Conservation (phyloP, 441 rosid genomes). For the Omphalea diandra region DNA sequence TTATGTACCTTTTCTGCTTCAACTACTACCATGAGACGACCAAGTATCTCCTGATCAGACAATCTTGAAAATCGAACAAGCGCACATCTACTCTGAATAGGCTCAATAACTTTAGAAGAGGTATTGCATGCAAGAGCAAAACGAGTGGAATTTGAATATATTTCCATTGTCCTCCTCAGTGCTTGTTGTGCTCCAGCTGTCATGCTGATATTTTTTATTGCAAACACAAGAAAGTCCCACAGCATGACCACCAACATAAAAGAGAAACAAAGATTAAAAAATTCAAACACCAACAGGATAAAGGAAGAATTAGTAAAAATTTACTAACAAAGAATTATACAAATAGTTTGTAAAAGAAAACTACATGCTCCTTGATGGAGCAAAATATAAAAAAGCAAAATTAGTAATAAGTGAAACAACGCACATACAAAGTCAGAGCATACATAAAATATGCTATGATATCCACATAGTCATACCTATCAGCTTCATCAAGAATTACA, state of each 20-base stretch:
- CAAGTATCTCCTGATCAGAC: constrained; percentile 86
- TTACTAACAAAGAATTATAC: background rate
- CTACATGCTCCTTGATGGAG: background rate
- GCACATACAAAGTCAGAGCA: background rate
- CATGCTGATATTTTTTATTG: constrained; percentile 53
- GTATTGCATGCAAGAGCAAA: constrained; percentile 95
- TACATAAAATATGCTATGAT: background rate
- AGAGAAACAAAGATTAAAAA: background rate
- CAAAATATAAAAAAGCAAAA: background rate
- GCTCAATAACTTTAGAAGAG: constrained; percentile 86
- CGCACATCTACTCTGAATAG: constrained; percentile 99
- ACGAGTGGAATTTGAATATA: constrained; percentile 85
- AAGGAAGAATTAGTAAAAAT: background rate
- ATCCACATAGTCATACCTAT: constrained; percentile 61
- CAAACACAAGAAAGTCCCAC: background rate
- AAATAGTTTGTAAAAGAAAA: background rate
- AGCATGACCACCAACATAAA: background rate
- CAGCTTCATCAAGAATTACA: constrained; percentile 93
- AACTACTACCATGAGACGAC: constrained; percentile 88
- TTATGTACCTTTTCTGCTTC: constrained; percentile 69
- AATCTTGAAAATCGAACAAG: constrained; percentile 89
- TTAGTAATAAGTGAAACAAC: background rate
- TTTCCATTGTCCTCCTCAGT: constrained; percentile 94
- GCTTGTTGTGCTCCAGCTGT: constrained; percentile 99
- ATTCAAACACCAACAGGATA: background rate